These are phyloP conservation scores for Annulohypoxylon stygium DNA, from an alignment of 495 filamentous ascomycete genomes.

Conservation along the genomic window DNA sequence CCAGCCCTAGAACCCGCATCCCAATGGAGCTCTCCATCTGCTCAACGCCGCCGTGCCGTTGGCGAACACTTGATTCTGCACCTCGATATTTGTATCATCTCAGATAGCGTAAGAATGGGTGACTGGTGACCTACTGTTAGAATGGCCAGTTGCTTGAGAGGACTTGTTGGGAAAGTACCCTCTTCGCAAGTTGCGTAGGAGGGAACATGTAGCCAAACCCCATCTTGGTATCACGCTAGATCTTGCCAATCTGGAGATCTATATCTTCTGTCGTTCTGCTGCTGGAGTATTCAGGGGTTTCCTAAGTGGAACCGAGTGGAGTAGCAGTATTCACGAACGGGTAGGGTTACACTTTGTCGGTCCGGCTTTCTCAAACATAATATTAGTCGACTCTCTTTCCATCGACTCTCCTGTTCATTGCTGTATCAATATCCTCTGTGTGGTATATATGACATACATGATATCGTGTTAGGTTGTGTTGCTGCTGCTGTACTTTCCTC, in stretches of 20 bases:
- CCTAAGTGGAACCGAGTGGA: constrained; percentile 13
- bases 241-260: constrained; percentile 10
- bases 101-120: neutral
- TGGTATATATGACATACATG: neutral
- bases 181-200: neutral
- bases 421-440: neutral
- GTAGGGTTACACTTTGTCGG: neutral
- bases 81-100: neutral
- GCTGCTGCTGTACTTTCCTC: neutral
- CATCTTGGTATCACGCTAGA: constrained; percentile 9
- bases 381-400: constrained; percentile 1
- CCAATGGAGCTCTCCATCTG: neutral
- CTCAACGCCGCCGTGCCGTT: neutral
- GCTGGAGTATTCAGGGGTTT: constrained; percentile 9
- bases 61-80: neutral
- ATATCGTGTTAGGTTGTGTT: neutral
- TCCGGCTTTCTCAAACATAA: neutral
- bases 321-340: constrained; percentile 3
- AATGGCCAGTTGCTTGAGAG: neutral
- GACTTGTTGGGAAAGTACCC: neutral
- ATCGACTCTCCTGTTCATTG: neutral
- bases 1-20: neutral
- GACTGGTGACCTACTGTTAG: no score
- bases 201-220: neutral
- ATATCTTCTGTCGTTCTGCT: neutral